Evolutionary conservation across 805 yeast genomes (phyloP).

Genomic region (Wickerhamomyces rabaulensis): DNA sequence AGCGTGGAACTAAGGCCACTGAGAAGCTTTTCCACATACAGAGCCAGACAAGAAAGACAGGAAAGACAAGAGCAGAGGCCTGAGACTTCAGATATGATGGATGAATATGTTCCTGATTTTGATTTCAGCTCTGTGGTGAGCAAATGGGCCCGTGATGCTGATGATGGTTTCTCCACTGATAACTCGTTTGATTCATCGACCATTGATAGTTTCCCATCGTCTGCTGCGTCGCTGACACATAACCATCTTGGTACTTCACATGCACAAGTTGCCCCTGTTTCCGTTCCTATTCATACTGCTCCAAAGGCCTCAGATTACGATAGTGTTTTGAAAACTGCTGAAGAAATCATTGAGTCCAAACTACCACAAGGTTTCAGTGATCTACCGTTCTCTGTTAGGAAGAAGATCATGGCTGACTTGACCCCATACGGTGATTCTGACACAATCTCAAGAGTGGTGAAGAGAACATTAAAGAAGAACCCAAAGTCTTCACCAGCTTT

Average conservation of each 20-base stretch:
- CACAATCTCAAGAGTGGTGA: slow-evolving; percentile 23
- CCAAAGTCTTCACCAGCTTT: slow-evolving; percentile 22
- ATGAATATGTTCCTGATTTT: slow-evolving; percentile 72
- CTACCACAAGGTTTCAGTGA: slow-evolving; percentile 50
- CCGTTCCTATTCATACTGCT: slow-evolving; percentile 26
- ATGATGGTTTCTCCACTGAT: slow-evolving; percentile 6
- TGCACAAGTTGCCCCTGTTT: slow-evolving; percentile 31
- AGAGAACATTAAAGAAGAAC: slow-evolving; percentile 22
- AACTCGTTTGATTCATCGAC: slow-evolving; percentile 12
- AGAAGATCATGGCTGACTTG: slow-evolving; percentile 33
- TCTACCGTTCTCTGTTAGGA: slow-evolving; percentile 57
- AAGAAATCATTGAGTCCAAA: slow-evolving; percentile 25
- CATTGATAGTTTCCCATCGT: slow-evolving; percentile 11
- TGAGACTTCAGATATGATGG: slow-evolving; percentile 47
- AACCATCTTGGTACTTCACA: slow-evolving; percentile 26
- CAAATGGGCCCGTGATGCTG: slow-evolving; percentile 35
- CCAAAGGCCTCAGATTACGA: slow-evolving; percentile 8
- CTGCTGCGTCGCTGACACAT: slow-evolving; percentile 13
- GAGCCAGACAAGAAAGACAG: slow-evolving; percentile 5
- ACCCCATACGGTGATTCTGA: slow-evolving; percentile 29
- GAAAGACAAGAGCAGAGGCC: neutral
- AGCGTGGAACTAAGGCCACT: slow-evolving; percentile 3
- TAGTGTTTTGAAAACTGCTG: slow-evolving; percentile 19
- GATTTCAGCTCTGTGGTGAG: slow-evolving; percentile 46
- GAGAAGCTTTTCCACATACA: slow-evolving; percentile 12